A percentile compares a stretch with the other conserved stretches of the same genome.
Conservation (phyloP, 768 basidiomycete genomes). For the Clathrus columnatus region DNA sequence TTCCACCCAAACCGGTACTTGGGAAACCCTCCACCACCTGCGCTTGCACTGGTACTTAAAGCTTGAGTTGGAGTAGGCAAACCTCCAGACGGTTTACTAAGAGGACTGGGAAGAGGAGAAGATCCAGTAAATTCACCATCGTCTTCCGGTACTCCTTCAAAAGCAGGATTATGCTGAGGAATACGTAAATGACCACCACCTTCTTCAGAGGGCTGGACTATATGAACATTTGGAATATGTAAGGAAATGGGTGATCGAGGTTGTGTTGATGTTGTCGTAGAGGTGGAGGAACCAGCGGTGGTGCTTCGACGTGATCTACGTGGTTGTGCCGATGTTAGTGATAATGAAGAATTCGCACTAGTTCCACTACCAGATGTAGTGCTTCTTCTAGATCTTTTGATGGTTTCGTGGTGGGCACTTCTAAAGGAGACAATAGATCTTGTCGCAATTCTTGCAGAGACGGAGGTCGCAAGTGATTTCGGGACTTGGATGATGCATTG, state of each 20-base stretch:
- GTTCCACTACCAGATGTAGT: slow-evolving; percentile 19
- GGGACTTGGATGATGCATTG: slow-evolving; percentile 19
- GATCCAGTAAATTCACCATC: background rate
- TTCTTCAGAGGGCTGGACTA: slow-evolving; percentile 20
- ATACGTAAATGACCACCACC: slow-evolving; percentile 26
- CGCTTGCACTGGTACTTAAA: slow-evolving; percentile 20
- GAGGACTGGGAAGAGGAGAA: background rate
- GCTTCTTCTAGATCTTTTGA: slow-evolving; percentile 9
- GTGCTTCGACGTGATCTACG: slow-evolving; percentile 21
- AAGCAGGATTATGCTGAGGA: slow-evolving; percentile 8
- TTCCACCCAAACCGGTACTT: slow-evolving; percentile 29
- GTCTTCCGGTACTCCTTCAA: background rate
- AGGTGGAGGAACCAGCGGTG: slow-evolving; percentile 31
- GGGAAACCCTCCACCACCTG: background rate
- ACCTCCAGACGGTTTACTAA: slow-evolving; percentile 12
- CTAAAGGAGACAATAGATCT: background rate
- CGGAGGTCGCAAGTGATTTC: background rate
- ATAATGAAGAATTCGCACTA: too few relatives aligned
- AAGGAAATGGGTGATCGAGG: slow-evolving; percentile 18
- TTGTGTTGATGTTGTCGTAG: slow-evolving; percentile 30
- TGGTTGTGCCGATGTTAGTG: slow-evolving; percentile 12
- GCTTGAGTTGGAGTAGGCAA: slow-evolving; percentile 36
- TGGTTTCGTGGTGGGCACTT: background rate
- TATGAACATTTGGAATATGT: slow-evolving; percentile 26
- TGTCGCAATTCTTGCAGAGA: slow-evolving; percentile 8